Percentiles rank a stretch among this genome's conserved stretches.
Conservation (phyloP, 176 grass and related monocot genomes). For the Aegilops tauschii region DNA sequence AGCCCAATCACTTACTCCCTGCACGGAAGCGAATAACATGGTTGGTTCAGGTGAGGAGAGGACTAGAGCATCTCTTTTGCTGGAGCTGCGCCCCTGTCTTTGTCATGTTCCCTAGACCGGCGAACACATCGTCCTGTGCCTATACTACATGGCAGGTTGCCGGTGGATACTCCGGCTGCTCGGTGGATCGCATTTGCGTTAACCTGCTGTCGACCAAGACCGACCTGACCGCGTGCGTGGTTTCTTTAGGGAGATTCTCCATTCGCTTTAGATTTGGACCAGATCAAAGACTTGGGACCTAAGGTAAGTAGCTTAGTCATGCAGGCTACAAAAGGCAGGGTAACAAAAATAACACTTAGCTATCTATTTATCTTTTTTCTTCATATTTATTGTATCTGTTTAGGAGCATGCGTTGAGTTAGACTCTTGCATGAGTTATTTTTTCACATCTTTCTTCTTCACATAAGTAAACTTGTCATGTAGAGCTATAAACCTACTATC, state of each 20-base stretch:
- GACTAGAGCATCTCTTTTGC: neutral
- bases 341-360: neutral
- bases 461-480: neutral
- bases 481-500: no score
- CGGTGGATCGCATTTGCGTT: neutral
- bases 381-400: no score
- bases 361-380: no score
- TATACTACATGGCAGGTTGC: neutral
- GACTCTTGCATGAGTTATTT: no score
- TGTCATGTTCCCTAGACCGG: neutral
- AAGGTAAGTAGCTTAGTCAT: neutral
- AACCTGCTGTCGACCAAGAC: neutral
- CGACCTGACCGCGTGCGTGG: neutral
- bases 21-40: neutral
- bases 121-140: neutral
- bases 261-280: neutral
- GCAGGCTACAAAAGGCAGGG: neutral
- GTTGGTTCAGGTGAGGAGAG: neutral
- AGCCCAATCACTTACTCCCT: neutral
- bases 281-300: neutral
- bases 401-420: no score
- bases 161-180: neutral
- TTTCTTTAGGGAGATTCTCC: constrained; percentile 5
- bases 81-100: neutral
- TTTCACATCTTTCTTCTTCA: no score